Base-by-base conservation (phyloP, 768 basidiomycete species). In the Lentinula detonsa region DNA sequence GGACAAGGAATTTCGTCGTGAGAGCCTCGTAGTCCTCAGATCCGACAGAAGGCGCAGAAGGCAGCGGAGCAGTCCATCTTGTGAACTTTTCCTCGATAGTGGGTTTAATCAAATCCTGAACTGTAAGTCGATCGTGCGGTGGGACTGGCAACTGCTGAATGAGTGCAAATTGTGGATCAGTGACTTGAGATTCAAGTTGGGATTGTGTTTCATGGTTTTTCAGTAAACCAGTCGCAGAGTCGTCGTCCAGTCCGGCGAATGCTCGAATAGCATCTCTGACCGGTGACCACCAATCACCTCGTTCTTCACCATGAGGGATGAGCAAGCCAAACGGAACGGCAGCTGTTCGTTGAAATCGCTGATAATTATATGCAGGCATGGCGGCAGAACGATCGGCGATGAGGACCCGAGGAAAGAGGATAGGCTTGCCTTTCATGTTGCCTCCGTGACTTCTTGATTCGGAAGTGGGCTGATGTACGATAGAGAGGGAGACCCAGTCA, bases 321-420 rank as follows among this genome's bases (percentile, higher is more conserved):
- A 49, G 59, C 7, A 96, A 77, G 0, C 80, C 81, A 68, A 93
- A 91, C 0, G 94, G 78, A 52, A 88, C 85, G 10, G 85, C 78
- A 2, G 93, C 90, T 0, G 84, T 90, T 34, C 95, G 85, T 70
- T 88, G 87, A 39, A 88, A 94, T 13, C 83, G 79, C 4, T 74
- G 72, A 70, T 80, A 95, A 65, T 84, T 81, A 61, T 77, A 76
- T 0, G 90, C 85, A 33, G 82, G 78, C 83, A 92, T 92, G 3
- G 92, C 85, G 0, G 95, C 91, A 0, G 90, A 85, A 52, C 95
- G 88, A 69, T 98, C 95, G 0, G 88, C 88, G 62, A 95, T 79
- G 33, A 96, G 76, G 28, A 95, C 89, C n/a, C 93, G 88, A 67
- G 95, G 92, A 65, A 94, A 85, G 23, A 95, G 83, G 68, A 89